A percentile compares a stretch with the other conserved stretches of the same genome.
These are phyloP conservation scores for Carex sylvatica DNA, from an alignment of 202 grass and related monocot genomes.

Conservation along the genomic window DNA sequence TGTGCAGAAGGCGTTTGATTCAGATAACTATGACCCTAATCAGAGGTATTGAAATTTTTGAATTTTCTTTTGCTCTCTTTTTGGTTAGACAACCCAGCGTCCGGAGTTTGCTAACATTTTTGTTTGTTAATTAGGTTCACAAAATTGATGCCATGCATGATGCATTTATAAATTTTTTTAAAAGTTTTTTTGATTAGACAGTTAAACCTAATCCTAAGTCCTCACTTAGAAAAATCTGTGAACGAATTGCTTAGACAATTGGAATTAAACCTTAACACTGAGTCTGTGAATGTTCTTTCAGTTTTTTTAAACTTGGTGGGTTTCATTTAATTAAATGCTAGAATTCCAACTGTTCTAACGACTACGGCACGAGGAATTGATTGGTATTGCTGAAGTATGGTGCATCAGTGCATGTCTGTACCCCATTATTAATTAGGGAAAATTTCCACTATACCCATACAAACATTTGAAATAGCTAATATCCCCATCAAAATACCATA, in stretches of 20 bases:
- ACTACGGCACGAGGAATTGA: neutral
- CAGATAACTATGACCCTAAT: constrained; percentile 34
- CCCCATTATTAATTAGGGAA: neutral
- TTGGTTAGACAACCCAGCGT: too few species aligned
- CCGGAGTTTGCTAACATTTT: neutral
- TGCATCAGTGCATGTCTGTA: neutral
- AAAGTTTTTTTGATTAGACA: neutral
- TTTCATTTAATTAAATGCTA: neutral
- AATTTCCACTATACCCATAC: too few species aligned
- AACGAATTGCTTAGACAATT: neutral
- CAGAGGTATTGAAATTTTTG: constrained; percentile 34
- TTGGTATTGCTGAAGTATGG: neutral
- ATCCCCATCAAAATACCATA: too few species aligned
- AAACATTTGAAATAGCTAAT: too few species aligned
- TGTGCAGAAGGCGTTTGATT: constrained; percentile 34
- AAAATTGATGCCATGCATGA: neutral
- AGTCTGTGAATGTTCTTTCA: neutral
- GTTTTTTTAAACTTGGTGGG: too few species aligned
- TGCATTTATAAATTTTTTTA: neutral
- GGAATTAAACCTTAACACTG: neutral
- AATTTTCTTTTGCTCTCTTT: neutral
- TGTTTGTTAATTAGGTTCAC: neutral
- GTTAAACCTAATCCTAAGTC: neutral
- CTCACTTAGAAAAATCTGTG: neutral
- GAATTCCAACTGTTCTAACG: neutral